Evolutionary conservation across 2,329 filamentous ascomycete species (phyloP), one percentile per base, ranked within the genome.

Genomic region (Fusarium algeriense): DNA sequence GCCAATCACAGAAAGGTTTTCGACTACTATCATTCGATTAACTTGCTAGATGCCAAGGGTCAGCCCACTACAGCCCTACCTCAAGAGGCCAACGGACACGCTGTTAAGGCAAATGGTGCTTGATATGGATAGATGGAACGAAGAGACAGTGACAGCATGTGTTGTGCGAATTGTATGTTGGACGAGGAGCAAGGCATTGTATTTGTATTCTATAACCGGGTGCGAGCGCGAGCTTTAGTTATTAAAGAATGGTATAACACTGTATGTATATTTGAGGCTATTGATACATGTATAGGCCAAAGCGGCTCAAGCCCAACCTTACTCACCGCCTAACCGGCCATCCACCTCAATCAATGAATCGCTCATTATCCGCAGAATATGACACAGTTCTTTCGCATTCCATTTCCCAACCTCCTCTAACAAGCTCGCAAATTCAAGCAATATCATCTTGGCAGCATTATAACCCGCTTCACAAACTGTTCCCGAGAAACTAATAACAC

Each of bases 381-480:
- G 56, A 35, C 65, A 48, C 3, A 68, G 19, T 10, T 50, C 41
- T 19, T 34, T 40, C n/a, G 38, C 26, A 20, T 68, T 67, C 62
- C 65, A 66, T 23, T 57, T 68, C 5, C 65, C 56, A 9, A 68
- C 56, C 2, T 68, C 65, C 7, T 67, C 65, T 17, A 68, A 8
- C 3, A 68, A 57, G 9, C 55, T 45, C 14, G 45, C 62, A 44
- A 56, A 68, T 3, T 57, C 44, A 14, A 68, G 32, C 2, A 66
- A 3, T 1, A 67, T 52, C 35, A 52, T 66, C 17, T 48, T 54
- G 5, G 65, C 61, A 7, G 62, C 38, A 30, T 50, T 62, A 15
- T 67, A 61, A 4, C 65, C 65, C 3, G 62, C 56, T 15, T 41
- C 32, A 17, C 45, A 61, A 0, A 53, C 45, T 2, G 54, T 49